Evolutionary conservation across 2,329 filamentous ascomycete genomes (phyloP), one percentile per base, ranked within the genome.

Genomic region (Ophiostoma triangulosporum): DNA sequence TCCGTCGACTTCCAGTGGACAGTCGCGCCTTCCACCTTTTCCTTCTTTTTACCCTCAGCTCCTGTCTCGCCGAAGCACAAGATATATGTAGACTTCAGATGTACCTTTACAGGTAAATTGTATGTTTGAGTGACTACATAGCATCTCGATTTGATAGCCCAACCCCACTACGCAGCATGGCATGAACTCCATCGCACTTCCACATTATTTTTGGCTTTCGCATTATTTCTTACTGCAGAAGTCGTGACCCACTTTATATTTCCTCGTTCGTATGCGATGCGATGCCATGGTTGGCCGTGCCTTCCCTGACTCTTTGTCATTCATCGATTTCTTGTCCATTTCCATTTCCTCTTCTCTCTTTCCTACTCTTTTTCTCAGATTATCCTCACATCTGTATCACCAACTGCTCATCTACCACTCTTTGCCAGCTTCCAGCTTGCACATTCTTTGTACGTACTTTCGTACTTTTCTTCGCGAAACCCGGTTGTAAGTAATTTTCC

Each of bases 301-400:
- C 31, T 55, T 55, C 54, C 53, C 45, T 33, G 8, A 35, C 43
- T 52, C 45, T 38, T 27, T 22, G 38, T 24, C 38, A 11, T 38
- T 15, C 32, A 38, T 46, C 49, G 17, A 20, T 27, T 43, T 24
- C 38, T 20, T 43, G 38, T 24, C 11, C 29, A 14, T 17, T 17
- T 22, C 40, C 24, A 9, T 48, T 17, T 48, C 36, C 31, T 35
- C 29, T 29, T 40, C 29, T 51, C 40, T 8, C 14, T 14, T 15
- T 45, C 22, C 22, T 3, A 14, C n/a, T 24, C 38, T 14, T 11
- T 24, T 24, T 4, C 38, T 26, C 38, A 4, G 32, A 43, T 31
- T 31, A 6, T 31, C 12, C 20, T 43, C 20, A 24, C 38, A 24
- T 43, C 38, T 24, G 24, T 20, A 32, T 33, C 29, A 17, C 24